Evolutionary conservation across 768 basidiomycete genomes (phyloP), one percentile per base, ranked within the genome.

Genomic region (Rhodocollybia butyracea): DNA sequence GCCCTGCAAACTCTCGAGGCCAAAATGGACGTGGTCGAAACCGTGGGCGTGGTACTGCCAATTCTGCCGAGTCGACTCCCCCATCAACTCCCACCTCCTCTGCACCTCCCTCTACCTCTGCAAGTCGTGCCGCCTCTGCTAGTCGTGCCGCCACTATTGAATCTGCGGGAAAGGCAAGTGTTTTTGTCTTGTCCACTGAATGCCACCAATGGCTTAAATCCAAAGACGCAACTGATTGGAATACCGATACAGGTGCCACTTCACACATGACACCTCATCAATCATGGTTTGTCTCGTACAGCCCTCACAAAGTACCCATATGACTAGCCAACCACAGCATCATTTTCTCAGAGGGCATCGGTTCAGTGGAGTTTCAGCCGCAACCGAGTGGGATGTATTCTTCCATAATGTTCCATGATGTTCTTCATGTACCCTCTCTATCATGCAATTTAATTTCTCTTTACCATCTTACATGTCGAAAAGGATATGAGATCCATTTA

Each of bases 241-340:
- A 61, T 47, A 55, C 61, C 39, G 68, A 70, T 60, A 68, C 64
- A 60, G 68, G 66, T 29, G 64, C 68, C 48, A 61, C 67, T 56
- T 60, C 61, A 50, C 61, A 68, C 58, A 70, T 68, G 66, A 65
- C 64, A 2, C 60, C 66, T 19, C 64, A 68, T 57, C 59, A 60
- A 12, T 41, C 52, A 21, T 66, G 61, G 63, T 64, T 68, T 58
- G 13, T 36, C 24, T 46, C 59, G 12, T 60, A 60, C 54, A 31
- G 15, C 12, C 58, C 57, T 0, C 51, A 59, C 43, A 30, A 36
- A 24, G 46, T 66, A 4, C 60, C 64, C 5, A 62, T 70, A 22
- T 47, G 60, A 21, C 63, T 68, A 6, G 65, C 65, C 15, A 55
- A 67, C 32, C 39, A 64, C 46, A 7, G 30, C 1, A 39, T 65